Base-by-base conservation (phyloP, 2,329 filamentous ascomycete species). In the Westerdykella sp. region DNA sequence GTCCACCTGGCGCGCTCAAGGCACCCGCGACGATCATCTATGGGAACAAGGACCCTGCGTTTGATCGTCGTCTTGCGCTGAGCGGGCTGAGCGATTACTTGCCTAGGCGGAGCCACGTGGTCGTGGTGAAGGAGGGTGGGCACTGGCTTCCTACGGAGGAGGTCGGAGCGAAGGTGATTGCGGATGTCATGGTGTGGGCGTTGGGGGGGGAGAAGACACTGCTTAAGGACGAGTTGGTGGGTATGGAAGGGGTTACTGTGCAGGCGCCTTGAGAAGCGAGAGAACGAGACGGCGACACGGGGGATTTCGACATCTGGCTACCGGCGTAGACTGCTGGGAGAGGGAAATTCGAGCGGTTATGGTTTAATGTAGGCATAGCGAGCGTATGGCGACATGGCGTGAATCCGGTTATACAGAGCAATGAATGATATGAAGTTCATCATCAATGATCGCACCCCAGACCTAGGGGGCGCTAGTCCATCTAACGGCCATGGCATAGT, bases 41-140 rank as follows among this genome's bases (percentile, higher is more conserved):
- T 65, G 78, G 77, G 2, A 60, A 73, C 50, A 54, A 67, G 16
- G 78, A 81, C 53, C 54, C 65, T 10, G 77, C 76, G 5, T 68
- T 80, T 31, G 71, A 77, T 39, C 61, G 59, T 34, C 59, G 65
- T 11, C 59, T 81, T 22, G 71, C 68, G 21, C 57, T 80, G 21
- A 73, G 77, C 41, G 76, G 76, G 1, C 70, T 79, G 18, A 66
- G 66, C 1, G 73, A 77, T 41, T 78, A 75, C 48, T 66, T 80
- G 14, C 63, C 66, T 13, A 65, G 59, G 44, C 66, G 68, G 16
- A 78, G 75, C 43, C 73, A 78, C 51, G 67, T 79, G 4, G 59
- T 77, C 14, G 49, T 73, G 34, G 55, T 80, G 6, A 70, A 74
- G 3, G 57, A 64, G 7, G 71, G 69, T 10, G 76, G 74, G 0